phyloP scores from a whole-genome alignment of 805 yeast species.

The Candida multigemmis region DNA sequence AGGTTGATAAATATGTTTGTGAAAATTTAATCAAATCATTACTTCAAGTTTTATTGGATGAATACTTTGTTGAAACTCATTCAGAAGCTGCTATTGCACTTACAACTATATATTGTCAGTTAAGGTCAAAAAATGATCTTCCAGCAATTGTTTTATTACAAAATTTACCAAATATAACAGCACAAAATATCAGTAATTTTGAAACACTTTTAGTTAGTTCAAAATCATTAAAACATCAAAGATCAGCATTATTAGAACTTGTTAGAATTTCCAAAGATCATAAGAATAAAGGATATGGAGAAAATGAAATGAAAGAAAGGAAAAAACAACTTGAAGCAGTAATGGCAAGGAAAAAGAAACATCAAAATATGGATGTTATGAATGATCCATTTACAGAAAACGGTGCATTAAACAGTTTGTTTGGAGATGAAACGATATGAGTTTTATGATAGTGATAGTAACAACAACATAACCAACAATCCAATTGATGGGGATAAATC shows the following conservation, averaged over 20 bases:
- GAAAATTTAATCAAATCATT: conserved; percentile 64
- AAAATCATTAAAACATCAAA: conserved; percentile 68
- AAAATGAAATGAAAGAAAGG: conserved; percentile 38
- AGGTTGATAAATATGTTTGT: conserved; percentile 63
- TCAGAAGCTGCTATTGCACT: conserved; percentile 87
- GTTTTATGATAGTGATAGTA: too few relatives aligned
- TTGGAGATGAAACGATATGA: conserved; percentile 47
- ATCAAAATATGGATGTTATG: conserved; percentile 40
- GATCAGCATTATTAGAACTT: conserved; percentile 70
- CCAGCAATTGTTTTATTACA: conserved; percentile 54
- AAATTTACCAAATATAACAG: conserved; percentile 44
- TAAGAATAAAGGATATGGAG: conserved; percentile 16
- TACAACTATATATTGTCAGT: conserved; percentile 67
- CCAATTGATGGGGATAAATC: too few relatives aligned
- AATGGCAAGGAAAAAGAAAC: conserved; percentile 36
- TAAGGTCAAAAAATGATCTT: conserved; percentile 59
- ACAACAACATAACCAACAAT: too few relatives aligned
- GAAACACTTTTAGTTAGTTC: conserved; percentile 56
- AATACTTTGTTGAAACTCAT: conserved; percentile 77
- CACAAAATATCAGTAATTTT: conserved; percentile 52
- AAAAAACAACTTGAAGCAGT: conserved; percentile 46
- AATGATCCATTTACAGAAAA: conserved; percentile 68
- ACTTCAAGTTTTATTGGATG: conserved; percentile 58
- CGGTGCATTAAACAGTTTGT: conserved; percentile 53
- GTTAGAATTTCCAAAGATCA: conserved; percentile 51